Conservation (phyloP, 2,329 filamentous ascomycete genomes). For the Metarhizium brunneum region DNA sequence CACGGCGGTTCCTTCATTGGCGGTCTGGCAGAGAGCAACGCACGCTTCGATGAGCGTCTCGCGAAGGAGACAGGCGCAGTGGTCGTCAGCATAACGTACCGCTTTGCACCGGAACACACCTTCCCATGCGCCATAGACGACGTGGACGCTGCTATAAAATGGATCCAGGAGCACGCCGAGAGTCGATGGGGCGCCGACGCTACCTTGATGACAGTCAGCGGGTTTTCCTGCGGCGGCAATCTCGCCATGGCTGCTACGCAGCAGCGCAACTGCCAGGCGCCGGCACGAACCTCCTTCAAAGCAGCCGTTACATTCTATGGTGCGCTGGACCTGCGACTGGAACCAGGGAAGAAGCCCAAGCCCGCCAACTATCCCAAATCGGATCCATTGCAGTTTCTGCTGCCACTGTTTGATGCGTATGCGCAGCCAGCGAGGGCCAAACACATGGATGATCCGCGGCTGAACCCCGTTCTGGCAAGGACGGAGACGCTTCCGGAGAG, state of each 20-base stretch:
- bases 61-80: conserved; percentile 30
- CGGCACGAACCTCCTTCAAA: not conserved
- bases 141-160: conserved; percentile 30
- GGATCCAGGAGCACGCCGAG: too few species aligned
- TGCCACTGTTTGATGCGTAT: conserved; percentile 25
- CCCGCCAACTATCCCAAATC: conserved; percentile 8
- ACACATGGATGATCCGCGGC: conserved; percentile 21
- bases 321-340: not conserved
- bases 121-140: conserved; percentile 41
- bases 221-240: conserved; percentile 34
- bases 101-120: conserved; percentile 39
- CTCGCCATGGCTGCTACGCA: conserved; percentile 28
- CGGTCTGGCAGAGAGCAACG: too few species aligned
- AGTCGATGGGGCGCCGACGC: conserved; percentile 22
- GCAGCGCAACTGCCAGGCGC: conserved; percentile 13
- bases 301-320: too few species aligned
- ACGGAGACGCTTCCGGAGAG: conserved; percentile 18
- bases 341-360: conserved; percentile 30
- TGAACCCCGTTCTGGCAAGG: conserved; percentile 27
- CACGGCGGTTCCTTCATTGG: too few species aligned
- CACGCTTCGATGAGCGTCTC: too few species aligned
- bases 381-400: too few species aligned
- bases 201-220: conserved; percentile 31
- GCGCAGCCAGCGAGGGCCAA: conserved; percentile 18
- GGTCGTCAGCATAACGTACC: conserved; percentile 40